Evolutionary conservation across 1,284 basidiomycete genomes (phyloP).

Genomic region (Peniophora sp.): DNA sequence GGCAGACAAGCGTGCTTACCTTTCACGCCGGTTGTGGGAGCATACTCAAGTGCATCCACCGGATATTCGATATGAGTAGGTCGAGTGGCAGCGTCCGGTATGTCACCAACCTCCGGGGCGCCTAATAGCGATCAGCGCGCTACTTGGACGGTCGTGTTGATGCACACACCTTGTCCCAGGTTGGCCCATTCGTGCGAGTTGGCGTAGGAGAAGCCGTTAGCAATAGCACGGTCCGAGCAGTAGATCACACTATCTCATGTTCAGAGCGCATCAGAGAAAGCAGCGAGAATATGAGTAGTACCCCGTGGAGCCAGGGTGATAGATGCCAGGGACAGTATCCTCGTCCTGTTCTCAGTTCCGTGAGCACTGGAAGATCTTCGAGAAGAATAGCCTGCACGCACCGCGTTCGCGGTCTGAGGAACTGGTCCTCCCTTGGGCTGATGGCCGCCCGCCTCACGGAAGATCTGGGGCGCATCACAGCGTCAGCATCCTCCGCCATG

Average conservation of each 20-base stretch:
- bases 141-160: not conserved
- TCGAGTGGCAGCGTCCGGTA: conserved; percentile 68
- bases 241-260: conserved; percentile 52
- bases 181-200: conserved; percentile 79
- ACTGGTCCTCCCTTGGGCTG: conserved; percentile 45
- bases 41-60: conserved; percentile 82
- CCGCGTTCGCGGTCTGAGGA: conserved; percentile 65
- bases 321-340: conserved; percentile 78
- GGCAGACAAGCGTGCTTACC: conserved; percentile 30
- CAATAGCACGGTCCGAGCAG: conserved; percentile 82
- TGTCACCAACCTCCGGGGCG: conserved; percentile 81
- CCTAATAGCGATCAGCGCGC: not conserved
- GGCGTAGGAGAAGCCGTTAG: conserved; percentile 81
- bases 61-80: conserved; percentile 58
- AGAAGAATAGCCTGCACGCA: conserved; percentile 20
- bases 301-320: conserved; percentile 69
- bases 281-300: too few species aligned
- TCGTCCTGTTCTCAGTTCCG: conserved; percentile 43
- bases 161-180: conserved; percentile 58
- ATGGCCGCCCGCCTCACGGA: conserved; percentile 63
- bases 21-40: conserved; percentile 88
- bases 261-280: too few species aligned
- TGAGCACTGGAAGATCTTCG: conserved; percentile 1
- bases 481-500: not conserved
- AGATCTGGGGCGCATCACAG: conserved; percentile 43